Conservation (phyloP, 768 basidiomycete species). For the Termitomyces eurrhizus region DNA sequence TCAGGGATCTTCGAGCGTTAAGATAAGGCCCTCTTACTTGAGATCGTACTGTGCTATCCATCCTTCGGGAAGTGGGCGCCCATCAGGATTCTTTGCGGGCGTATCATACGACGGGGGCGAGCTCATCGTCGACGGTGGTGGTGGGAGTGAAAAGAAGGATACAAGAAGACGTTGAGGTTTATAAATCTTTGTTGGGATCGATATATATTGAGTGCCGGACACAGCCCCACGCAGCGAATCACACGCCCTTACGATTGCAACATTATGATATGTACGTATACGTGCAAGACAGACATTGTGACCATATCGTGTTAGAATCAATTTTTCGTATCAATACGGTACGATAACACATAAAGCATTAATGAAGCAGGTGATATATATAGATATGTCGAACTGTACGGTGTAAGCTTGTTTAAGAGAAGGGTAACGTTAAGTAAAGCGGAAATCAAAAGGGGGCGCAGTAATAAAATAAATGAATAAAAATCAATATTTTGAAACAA, state of each 20-base stretch:
- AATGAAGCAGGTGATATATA: neutral
- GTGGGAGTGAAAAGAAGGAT: slow-evolving; percentile 6
- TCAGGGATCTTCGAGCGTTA: slow-evolving; percentile 1
- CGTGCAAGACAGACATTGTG: neutral
- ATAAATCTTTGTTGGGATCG: neutral
- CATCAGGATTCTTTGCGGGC: slow-evolving; percentile 44
- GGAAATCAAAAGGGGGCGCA: neutral
- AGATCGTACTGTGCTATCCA: slow-evolving; percentile 67
- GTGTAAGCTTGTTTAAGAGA: neutral
- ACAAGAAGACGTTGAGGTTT: neutral
- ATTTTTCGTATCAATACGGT: neutral
- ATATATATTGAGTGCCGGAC: neutral
- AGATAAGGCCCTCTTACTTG: slow-evolving; percentile 46
- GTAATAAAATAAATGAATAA: neutral
- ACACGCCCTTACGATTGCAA: neutral
- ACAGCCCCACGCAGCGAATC: slow-evolving; percentile 11
- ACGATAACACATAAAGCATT: neutral
- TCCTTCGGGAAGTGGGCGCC: slow-evolving; percentile 57
- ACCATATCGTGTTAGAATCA: neutral
- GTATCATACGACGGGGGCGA: slow-evolving; percentile 31
- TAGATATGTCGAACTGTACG: neutral
- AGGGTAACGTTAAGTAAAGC: neutral
- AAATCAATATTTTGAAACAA: neutral
- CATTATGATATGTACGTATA: neutral
- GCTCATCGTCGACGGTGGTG: slow-evolving; percentile 38